Evolutionary conservation across 176 grass and related monocot species (phyloP).

Genomic region (Rhynchospora breviuscula): DNA sequence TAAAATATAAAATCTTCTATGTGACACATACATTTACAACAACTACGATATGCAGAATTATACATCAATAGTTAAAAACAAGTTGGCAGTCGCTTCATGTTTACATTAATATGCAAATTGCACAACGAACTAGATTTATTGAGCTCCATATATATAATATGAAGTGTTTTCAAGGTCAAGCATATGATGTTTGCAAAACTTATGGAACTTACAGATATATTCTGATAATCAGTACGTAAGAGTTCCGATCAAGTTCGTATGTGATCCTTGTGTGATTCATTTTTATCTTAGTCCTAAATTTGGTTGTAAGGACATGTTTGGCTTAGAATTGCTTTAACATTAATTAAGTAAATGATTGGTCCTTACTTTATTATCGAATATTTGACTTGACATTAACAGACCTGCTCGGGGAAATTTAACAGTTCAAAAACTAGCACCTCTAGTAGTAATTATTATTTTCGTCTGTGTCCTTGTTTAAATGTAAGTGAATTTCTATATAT

Average conservation of each 20-base stretch:
- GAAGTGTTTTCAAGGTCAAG: not conserved
- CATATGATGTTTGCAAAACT: not conserved
- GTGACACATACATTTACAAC: not conserved
- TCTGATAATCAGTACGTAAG: not conserved
- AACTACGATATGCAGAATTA: not conserved
- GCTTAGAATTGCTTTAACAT: not conserved
- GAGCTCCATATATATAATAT: too few species aligned
- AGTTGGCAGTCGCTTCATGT: not conserved
- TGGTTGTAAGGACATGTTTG: not conserved
- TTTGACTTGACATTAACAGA: not conserved
- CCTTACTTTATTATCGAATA: not conserved
- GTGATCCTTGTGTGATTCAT: not conserved
- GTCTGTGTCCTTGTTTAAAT: not conserved
- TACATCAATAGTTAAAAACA: not conserved
- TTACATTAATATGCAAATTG: conserved; percentile 7
- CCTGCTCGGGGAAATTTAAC: not conserved
- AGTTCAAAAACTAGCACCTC: not conserved
- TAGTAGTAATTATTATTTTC: not conserved
- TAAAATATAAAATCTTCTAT: not conserved
- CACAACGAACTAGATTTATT: not conserved
- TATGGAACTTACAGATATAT: not conserved
- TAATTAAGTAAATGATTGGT: not conserved
- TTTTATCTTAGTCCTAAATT: not conserved
- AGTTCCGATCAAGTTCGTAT: too few species aligned
- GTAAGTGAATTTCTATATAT: not conserved